These are phyloP conservation scores for Beauveria asiatica DNA, from an alignment of 2,329 filamentous ascomycete species.

Conservation along the genomic window DNA sequence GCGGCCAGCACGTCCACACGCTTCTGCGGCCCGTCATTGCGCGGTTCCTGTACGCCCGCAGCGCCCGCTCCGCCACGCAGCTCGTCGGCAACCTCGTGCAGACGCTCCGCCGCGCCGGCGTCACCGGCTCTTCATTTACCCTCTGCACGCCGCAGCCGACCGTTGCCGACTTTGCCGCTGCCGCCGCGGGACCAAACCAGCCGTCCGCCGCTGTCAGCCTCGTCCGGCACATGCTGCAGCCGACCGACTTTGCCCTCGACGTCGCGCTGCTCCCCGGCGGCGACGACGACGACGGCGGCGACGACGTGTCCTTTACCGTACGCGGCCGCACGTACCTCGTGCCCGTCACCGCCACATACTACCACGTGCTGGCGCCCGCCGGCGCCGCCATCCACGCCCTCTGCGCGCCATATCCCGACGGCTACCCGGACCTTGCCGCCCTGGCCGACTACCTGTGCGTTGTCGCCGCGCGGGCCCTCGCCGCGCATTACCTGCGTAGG, in stretches of 20 bases:
- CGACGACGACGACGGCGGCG: conserved; percentile 11
- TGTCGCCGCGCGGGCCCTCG: conserved; percentile 32
- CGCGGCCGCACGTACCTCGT: conserved; percentile 35
- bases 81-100: conserved; percentile 36
- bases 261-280: conserved; percentile 35
- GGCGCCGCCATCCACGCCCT: conserved; percentile 26
- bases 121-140: conserved; percentile 33
- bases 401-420: conserved; percentile 36
- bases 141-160: conserved; percentile 30
- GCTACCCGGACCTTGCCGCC: conserved; percentile 36
- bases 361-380: conserved; percentile 32
- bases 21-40: conserved; percentile 46
- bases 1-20: conserved; percentile 35
- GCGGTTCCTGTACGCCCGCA: conserved; percentile 35
- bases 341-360: conserved; percentile 37
- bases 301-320: conserved; percentile 29
- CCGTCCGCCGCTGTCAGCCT: conserved; percentile 36
- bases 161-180: conserved; percentile 19
- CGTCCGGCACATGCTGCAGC: conserved; percentile 33
- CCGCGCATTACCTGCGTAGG: conserved; percentile 25
- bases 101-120: conserved; percentile 37
- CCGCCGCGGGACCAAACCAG: conserved; percentile 24
- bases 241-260: conserved; percentile 33
- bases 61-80: conserved; percentile 28
- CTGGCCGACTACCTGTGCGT: conserved; percentile 38